phyloP scores from a whole-genome alignment of 1,284 basidiomycete species.

The Rhizoctonia solani region DNA sequence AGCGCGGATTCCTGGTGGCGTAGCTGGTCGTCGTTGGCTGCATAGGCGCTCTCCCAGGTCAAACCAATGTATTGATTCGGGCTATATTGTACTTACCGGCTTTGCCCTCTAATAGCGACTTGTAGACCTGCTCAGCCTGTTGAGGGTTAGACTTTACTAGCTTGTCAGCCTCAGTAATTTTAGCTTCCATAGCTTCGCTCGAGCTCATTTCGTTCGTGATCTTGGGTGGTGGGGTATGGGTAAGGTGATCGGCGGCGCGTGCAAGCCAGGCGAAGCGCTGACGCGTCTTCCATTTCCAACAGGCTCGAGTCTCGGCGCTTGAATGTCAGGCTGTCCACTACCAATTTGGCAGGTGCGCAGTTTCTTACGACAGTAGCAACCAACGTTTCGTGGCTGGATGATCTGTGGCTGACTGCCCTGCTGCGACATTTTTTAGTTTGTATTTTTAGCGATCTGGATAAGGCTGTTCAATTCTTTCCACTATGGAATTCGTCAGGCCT shows the following conservation, averaged over 20 bases:
- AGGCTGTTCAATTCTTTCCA: too few relatives aligned
- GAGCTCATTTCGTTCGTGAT: slow-evolving; percentile 9
- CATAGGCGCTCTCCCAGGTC: slow-evolving; percentile 40
- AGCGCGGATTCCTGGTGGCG: slow-evolving; percentile 87
- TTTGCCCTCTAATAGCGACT: slow-evolving; percentile 57
- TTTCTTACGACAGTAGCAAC: too few relatives aligned
- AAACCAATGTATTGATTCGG: background rate
- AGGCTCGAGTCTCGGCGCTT: slow-evolving; percentile 18
- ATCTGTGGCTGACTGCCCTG: too few relatives aligned
- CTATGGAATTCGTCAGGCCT: too few relatives aligned
- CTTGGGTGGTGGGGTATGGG: background rate
- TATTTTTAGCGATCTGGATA: too few relatives aligned
- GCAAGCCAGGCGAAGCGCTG: slow-evolving; percentile 40
- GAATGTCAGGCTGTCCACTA: too few relatives aligned
- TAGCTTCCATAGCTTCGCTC: slow-evolving; percentile 3
- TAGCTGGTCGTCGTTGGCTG: slow-evolving; percentile 65
- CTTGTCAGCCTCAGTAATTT: slow-evolving; percentile 49
- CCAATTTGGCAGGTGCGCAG: too few relatives aligned
- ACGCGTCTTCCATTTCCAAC: slow-evolving; percentile 33
- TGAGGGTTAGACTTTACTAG: slow-evolving; percentile 46
- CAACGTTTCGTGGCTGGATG: too few relatives aligned
- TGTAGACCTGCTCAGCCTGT: slow-evolving; percentile 67
- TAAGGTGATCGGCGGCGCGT: slow-evolving; percentile 39
- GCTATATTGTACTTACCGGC: slow-evolving; percentile 41
- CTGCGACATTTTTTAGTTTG: too few relatives aligned